Evolutionary conservation across 306 rosid species (phyloP), one percentile per base, ranked within the genome.

Genomic region (Rosa multiflora): DNA sequence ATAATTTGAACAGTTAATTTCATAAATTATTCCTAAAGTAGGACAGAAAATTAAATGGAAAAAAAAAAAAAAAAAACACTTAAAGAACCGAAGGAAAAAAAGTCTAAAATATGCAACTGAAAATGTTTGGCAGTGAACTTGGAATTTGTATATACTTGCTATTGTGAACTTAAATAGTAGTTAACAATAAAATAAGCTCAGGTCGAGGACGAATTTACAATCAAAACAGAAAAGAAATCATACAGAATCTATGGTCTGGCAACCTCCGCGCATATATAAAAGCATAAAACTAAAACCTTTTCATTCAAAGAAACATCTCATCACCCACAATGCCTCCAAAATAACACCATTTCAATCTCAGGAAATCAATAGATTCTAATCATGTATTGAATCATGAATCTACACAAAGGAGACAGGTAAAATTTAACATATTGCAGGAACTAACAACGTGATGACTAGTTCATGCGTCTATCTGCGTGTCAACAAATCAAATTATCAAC

Each of bases 361-460:
- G 13, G 23, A 67, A 18, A 32, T 67, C 29, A 56, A 20, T 52
- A 52, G 0, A 47, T 13, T 52, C 43, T 63, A 32, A 6, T 12
- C 69, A 63, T 63, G 68, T 62, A 8, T 52, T 15, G 58, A 52
- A 52, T n/a, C 63, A 56, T 20, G 17, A 63, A 63, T 5, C 43
- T 32, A 13, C 37, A 26, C 13, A 62, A 5, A 26, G 8, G 68
- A 62, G 42, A 13, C 43, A 32, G 18, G 10, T 2, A 63, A 29
- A 63, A 29, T 63, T 12, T 5, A 32, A 63, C 69, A 63, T 12
- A 43, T 63, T 63, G 69, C 69, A 63, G 69, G 43, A 63, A 63
- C 69, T 32, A 63, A 63, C 8, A 61, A 1, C 20, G 2, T 63
- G n/a, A 63, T 13, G 26, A 63, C 20, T 14, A 32, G 43, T 6